These are phyloP conservation scores for Phytophthora pisi DNA, from an alignment of 352 stramenopile species.

Conservation along the genomic window DNA sequence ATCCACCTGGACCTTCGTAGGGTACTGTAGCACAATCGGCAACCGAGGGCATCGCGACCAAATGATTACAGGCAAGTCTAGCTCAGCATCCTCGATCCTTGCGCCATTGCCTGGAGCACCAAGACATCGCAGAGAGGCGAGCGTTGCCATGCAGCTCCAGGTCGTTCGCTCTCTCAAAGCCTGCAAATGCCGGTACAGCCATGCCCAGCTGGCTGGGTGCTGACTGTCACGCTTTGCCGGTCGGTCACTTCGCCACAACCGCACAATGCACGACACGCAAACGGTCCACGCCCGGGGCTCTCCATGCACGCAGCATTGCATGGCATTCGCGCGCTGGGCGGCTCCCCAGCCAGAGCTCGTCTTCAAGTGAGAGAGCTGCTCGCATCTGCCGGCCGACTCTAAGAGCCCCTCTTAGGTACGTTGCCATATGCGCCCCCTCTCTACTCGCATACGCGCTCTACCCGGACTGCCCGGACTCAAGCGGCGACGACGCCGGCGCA, in stretches of 20 bases:
- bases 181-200: too few relatives aligned
- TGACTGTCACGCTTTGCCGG: neutral
- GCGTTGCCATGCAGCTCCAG: too few relatives aligned
- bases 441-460: constrained; percentile 28
- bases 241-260: neutral
- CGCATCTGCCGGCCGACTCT: too few relatives aligned
- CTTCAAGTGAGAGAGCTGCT: too few relatives aligned
- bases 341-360: neutral
- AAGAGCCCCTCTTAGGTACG: constrained; percentile 1
- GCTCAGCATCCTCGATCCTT: too few relatives aligned
- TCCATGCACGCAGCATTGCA: neutral
- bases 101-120: too few relatives aligned
- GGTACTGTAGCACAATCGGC: too few relatives aligned
- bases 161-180: too few relatives aligned
- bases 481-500: constrained; percentile 25
- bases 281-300: neutral
- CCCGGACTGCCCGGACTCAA: constrained; percentile 26
- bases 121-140: too few relatives aligned
- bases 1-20: too few relatives aligned
- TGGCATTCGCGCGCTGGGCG: neutral
- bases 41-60: too few relatives aligned
- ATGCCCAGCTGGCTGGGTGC: neutral
- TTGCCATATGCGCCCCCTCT: constrained; percentile 28
- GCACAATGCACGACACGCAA: constrained; percentile 3
- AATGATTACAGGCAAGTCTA: too few relatives aligned